Evolutionary conservation across 2,329 filamentous ascomycete species (phyloP), one percentile per base, ranked within the genome.

Genomic region (Calonectria pauciramosa): DNA sequence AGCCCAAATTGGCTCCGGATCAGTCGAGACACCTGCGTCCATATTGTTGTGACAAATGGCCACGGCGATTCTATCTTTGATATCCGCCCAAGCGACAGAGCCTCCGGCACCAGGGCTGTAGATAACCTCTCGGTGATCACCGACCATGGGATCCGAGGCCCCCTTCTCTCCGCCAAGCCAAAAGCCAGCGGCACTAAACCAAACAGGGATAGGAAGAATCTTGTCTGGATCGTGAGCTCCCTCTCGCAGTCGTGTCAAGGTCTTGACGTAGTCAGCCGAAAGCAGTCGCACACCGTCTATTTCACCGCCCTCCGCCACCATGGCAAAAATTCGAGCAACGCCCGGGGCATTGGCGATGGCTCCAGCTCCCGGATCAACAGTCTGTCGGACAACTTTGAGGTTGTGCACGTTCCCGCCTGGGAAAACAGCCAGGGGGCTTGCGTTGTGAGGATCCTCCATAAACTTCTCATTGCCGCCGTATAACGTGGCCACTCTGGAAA

Each of bases 261-360:
- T 56, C 30, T 56, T 56, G 30, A 56, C 52, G 11, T 56, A 56
- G 1, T 56, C 52, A 4, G 18, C 13, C 8, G 52, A 56, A 20
- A 56, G 30, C 8, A 56, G 30, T 13, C 52, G 30, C 18, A 56
- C 52, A 11, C 52, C 52, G 18, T 36, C 52, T 4, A 56, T 34
- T 23, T 34, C 52, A 10, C 72, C 72, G 18, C 72, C 72, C 28
- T 72, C 69, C 16, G 72, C 72, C n/a, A 74, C 32, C 60, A 72
- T 36, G 54, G 72, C 64, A 38, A 74, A 74, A 7, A 74, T 32
- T 20, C 72, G 64, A 3, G 72, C 72, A 5, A 74, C 23, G 1
- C 32, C 47, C 2, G 54, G 38, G 3, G 73, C 56, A 14, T 34
- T 75, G n/a, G 34, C 60, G 3, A 72, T 68, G 16, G 30, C 65